phyloP scores from a whole-genome alignment of 2,329 filamentous ascomycete species.

The Colletotrichum agaves region DNA sequence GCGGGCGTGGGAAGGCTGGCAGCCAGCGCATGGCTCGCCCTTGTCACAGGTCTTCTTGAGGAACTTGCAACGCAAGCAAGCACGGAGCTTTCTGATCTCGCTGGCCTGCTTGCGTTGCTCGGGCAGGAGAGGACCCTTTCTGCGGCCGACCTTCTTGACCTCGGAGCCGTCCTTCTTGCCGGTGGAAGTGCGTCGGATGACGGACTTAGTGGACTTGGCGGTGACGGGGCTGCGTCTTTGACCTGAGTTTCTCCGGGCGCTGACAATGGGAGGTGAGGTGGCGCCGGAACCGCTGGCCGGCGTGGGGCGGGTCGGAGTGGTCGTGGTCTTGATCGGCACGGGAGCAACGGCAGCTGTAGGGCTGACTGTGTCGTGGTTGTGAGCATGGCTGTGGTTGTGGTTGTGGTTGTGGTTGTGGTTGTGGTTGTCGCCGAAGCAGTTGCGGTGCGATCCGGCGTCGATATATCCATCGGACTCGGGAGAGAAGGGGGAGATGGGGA shows the following conservation, averaged over 20 bases:
- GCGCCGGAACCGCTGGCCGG: slow-evolving; percentile 70
- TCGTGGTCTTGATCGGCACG: slow-evolving; percentile 73
- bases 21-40: slow-evolving; percentile 94
- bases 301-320: slow-evolving; percentile 68
- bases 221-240: slow-evolving; percentile 81
- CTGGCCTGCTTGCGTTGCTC: slow-evolving; percentile 97
- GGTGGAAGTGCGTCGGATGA: slow-evolving; percentile 80
- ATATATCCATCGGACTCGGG: slow-evolving; percentile 81
- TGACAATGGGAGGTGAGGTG: slow-evolving; percentile 70
- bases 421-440: slow-evolving; percentile 68
- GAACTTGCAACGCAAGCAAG: slow-evolving; percentile 96
- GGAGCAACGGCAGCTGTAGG: slow-evolving; percentile 75
- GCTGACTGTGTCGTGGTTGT: slow-evolving; percentile 65
- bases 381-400: slow-evolving; percentile 61
- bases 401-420: slow-evolving; percentile 53
- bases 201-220: slow-evolving; percentile 81
- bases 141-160: slow-evolving; percentile 93
- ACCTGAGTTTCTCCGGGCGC: slow-evolving; percentile 72
- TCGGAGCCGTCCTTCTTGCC: slow-evolving; percentile 81
- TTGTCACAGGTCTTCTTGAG: slow-evolving; percentile 99
- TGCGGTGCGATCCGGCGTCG: slow-evolving; percentile 69
- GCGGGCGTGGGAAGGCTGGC: slow-evolving; percentile 93
- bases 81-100: slow-evolving; percentile 94
- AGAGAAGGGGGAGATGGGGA: slow-evolving; percentile 83
- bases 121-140: slow-evolving; percentile 88